These are phyloP conservation scores for Nemania sp. DNA, from an alignment of 2,329 filamentous ascomycete genomes.

Conservation along the genomic window DNA sequence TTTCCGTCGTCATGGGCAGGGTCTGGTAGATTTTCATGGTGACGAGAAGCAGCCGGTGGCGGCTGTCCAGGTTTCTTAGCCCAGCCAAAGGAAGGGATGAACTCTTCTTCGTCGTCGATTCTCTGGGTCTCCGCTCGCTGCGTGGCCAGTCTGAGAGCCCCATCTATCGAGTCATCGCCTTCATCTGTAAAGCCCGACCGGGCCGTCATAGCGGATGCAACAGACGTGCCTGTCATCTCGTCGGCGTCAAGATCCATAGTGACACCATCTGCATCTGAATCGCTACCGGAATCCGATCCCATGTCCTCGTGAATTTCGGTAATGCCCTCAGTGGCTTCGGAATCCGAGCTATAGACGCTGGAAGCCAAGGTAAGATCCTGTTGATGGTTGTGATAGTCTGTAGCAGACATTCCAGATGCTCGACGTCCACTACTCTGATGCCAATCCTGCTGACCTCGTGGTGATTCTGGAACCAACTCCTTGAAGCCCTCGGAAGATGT, in stretches of 20 bases:
- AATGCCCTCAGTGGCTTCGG: slow-evolving; percentile 58
- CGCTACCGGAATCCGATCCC: slow-evolving; percentile 50
- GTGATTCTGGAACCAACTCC: slow-evolving; percentile 59
- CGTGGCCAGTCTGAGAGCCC: slow-evolving; percentile 75
- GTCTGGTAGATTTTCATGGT: slow-evolving; percentile 50
- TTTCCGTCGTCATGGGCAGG: slow-evolving; percentile 35
- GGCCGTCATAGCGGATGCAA: slow-evolving; percentile 62
- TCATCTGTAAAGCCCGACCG: slow-evolving; percentile 57
- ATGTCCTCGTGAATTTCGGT: slow-evolving; percentile 56
- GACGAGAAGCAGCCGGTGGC: slow-evolving; percentile 35
- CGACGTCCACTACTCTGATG: slow-evolving; percentile 65
- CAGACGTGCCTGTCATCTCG: slow-evolving; percentile 71
- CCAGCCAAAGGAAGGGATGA: slow-evolving; percentile 79
- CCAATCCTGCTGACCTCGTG: slow-evolving; percentile 66
- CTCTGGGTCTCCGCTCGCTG: slow-evolving; percentile 73
- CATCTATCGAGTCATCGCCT: slow-evolving; percentile 75
- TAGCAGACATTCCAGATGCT: slow-evolving; percentile 67
- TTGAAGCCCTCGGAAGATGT: slow-evolving; percentile 66
- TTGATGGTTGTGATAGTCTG: slow-evolving; percentile 66
- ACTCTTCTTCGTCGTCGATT: slow-evolving; percentile 67
- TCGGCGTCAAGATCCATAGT: slow-evolving; percentile 81
- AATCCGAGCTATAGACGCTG: slow-evolving; percentile 74
- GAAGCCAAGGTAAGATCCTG: slow-evolving; percentile 73
- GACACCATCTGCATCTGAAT: slow-evolving; percentile 70
- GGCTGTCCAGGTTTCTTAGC: slow-evolving; percentile 56